phyloP scores from a whole-genome alignment of 2,329 filamentous ascomycete species.

The Phaeoacremonium minimum region DNA sequence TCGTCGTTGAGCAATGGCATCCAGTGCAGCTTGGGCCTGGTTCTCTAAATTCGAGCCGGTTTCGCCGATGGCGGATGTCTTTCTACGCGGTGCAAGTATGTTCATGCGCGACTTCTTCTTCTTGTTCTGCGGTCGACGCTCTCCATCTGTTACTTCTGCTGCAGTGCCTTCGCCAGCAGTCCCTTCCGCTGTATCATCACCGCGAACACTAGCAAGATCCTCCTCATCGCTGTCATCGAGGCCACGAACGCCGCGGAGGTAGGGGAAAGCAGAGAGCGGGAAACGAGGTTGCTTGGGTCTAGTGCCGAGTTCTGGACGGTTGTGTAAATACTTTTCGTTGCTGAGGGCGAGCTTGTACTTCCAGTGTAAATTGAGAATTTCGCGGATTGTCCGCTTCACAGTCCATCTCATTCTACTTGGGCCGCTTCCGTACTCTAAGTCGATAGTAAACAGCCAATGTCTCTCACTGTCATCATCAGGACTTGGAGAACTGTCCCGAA shows the following conservation, averaged over 20 bases:
- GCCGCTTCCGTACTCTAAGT: slow-evolving; percentile 93
- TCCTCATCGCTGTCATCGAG: slow-evolving; percentile 79
- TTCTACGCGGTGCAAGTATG: slow-evolving; percentile 48
- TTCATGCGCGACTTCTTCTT: slow-evolving; percentile 49
- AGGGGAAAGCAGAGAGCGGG: slow-evolving; percentile 83
- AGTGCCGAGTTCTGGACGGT: slow-evolving; percentile 59
- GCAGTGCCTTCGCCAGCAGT: slow-evolving; percentile 46
- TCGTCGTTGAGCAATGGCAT: slow-evolving; percentile 49
- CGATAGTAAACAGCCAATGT: slow-evolving; percentile 85
- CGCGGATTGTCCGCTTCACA: slow-evolving; percentile 78
- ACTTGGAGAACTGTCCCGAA: slow-evolving; percentile 74
- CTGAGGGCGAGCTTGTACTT: slow-evolving; percentile 87
- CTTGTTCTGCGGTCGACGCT: slow-evolving; percentile 39
- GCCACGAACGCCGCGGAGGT: slow-evolving; percentile 75
- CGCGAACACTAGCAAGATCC: slow-evolving; percentile 32
- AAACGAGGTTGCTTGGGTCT: slow-evolving; percentile 84
- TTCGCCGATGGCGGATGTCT: slow-evolving; percentile 46
- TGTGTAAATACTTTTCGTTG: slow-evolving; percentile 76
- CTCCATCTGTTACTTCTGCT: slow-evolving; percentile 62
- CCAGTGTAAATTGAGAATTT: slow-evolving; percentile 88
- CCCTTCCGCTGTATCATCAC: slow-evolving; percentile 36
- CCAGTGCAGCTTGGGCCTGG: slow-evolving; percentile 42
- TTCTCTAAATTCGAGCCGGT: slow-evolving; percentile 34
- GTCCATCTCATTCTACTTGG: slow-evolving; percentile 96
- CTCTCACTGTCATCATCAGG: slow-evolving; percentile 60